Evolutionary conservation across 352 stramenopile genomes (phyloP).

Genomic region (Blastocystis sp.): DNA sequence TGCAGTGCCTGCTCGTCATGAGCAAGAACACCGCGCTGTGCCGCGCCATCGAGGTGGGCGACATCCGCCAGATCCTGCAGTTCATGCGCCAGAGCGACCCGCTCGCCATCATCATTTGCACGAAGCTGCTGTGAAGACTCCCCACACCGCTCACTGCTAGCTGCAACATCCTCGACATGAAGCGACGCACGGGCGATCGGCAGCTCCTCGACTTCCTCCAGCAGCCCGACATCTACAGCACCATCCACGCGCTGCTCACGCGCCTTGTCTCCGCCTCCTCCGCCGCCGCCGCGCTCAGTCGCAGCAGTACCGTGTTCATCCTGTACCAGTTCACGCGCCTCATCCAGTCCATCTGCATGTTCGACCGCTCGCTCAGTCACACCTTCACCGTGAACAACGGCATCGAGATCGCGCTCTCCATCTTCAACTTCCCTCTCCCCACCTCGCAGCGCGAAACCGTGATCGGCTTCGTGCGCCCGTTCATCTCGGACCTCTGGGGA

Average conservation of each 20-base stretch:
- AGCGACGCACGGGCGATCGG: background rate
- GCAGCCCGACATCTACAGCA: background rate
- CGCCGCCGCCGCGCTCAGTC: background rate
- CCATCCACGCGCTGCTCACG: conserved; percentile 14
- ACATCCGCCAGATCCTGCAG: background rate
- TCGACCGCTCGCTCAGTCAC: background rate
- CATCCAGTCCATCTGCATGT: conserved; percentile 13
- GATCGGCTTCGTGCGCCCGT: conserved; percentile 15
- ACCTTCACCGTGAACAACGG: conserved; percentile 53
- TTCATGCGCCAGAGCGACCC: conserved; percentile 37
- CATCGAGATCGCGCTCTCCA: conserved; percentile 47
- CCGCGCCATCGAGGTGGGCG: background rate
- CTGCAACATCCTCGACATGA: conserved; percentile 9
- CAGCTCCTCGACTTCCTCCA: conserved; percentile 21
- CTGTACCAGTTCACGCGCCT: conserved; percentile 25
- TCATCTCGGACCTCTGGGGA: conserved; percentile 34
- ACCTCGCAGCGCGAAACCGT: conserved; percentile 7
- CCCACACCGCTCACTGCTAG: background rate
- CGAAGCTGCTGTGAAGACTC: background rate
- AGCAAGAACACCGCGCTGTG: conserved; percentile 14
- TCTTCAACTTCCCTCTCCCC: conserved; percentile 59
- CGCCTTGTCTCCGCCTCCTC: background rate
- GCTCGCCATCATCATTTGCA: conserved; percentile 32
- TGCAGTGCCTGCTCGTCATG: conserved; percentile 33
- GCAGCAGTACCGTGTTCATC: background rate